Evolutionary conservation across 495 filamentous ascomycete genomes (phyloP), one percentile per base, ranked within the genome.

Genomic region (Lineolata rhizophorae): DNA sequence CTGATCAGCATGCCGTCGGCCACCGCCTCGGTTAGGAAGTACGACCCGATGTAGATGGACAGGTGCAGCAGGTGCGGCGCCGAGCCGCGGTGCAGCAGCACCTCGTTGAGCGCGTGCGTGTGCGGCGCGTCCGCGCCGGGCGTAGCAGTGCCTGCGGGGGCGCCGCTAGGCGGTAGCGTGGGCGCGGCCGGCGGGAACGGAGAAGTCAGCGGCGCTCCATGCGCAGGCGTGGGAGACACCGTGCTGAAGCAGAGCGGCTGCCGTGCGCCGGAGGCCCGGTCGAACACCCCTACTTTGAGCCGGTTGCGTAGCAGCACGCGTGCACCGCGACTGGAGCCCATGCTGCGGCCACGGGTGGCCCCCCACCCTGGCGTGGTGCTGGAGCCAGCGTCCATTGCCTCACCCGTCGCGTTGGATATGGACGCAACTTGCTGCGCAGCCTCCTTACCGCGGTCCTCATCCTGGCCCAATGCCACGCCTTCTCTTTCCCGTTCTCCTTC

Each of bases 1-100:
- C 71, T 78, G 27, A 94, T 72, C 25, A 97, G 81, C 41, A 97
- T 85, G 31, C 87, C 87, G 44, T 97, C 87, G 1, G 83, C 81
- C 17, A 94, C 82, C 0, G 78, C 81, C 43, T 90, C 80, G 3
- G 87, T 97, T 15, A 97, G 58, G 41, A 82, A 82, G 28, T 8
- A 14, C 6, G 6, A 70, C 36, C 78, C 79, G 21, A 95, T 67
- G 46, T 64, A 87, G 24, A 97, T 74, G 37, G 85, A 78, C 39
- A 97, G 67, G 36, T 92, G 74, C 5, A 81, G 77, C 1, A 97
- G 65, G 52, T 97, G 87, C 0, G 87, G 80, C 37, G 80, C 72
- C 22, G 70, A 64, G 31, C 87, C 87, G 10, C 87, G 76, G 47
- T 97, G 90, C 29, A 97, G 72, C 18, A 87, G 74, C 5, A 97